phyloP scores from a whole-genome alignment of 1,284 basidiomycete species.

The Cryptococcus sp. region DNA sequence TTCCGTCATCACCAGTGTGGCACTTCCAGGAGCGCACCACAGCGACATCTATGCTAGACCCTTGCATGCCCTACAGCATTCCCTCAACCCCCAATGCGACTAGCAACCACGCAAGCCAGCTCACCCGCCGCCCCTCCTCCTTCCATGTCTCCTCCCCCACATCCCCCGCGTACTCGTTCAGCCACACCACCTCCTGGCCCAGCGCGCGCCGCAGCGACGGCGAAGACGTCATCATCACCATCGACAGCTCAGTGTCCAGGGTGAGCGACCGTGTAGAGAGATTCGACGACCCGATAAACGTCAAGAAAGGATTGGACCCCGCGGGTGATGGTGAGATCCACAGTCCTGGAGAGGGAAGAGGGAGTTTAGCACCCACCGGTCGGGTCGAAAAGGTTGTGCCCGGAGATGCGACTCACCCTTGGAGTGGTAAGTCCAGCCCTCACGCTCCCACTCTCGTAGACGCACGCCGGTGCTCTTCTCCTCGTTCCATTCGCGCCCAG shows the following conservation, averaged over 20 bases:
- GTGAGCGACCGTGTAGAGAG: slow-evolving; percentile 86
- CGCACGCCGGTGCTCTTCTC: slow-evolving; percentile 56
- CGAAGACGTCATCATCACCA: slow-evolving; percentile 71
- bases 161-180: slow-evolving; percentile 50
- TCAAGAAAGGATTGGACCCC: slow-evolving; percentile 60
- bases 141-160: slow-evolving; percentile 54
- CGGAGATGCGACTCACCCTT: slow-evolving; percentile 63
- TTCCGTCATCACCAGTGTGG: slow-evolving; percentile 1
- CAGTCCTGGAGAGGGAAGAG: slow-evolving; percentile 59
- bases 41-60: background rate
- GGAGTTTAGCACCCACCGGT: background rate
- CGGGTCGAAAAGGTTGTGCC: background rate
- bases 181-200: slow-evolving; percentile 51
- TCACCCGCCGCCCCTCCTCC: slow-evolving; percentile 60
- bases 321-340: slow-evolving; percentile 62
- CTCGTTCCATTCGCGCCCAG: slow-evolving; percentile 56
- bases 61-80: slow-evolving; percentile 36
- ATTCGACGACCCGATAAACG: slow-evolving; percentile 93
- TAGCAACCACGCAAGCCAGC: slow-evolving; percentile 64
- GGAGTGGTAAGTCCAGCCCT: slow-evolving; percentile 98
- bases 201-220: slow-evolving; percentile 48
- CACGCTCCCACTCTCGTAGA: slow-evolving; percentile 79
- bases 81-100: slow-evolving; percentile 53
- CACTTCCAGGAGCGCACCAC: background rate
- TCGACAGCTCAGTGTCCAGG: slow-evolving; percentile 89